A percentile compares a stretch with the other conserved stretches of the same genome.
These are phyloP conservation scores for Gynandropsis gynandra DNA, from an alignment of 345 rosid species.

Conservation along the genomic window DNA sequence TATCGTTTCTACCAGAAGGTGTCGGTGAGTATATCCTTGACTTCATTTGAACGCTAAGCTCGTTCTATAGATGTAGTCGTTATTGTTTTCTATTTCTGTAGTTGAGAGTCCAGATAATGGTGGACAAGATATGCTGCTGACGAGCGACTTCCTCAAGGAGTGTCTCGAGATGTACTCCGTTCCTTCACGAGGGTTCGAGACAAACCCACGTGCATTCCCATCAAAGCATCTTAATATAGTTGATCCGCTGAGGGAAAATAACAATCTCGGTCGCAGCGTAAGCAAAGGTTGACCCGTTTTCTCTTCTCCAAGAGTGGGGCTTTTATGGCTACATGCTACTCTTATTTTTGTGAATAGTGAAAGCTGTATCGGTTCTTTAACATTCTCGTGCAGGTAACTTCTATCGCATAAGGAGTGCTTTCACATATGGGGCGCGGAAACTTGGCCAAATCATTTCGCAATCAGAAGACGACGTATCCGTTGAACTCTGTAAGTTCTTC, in stretches of 20 bases:
- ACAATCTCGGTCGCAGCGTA: slow-evolving; percentile 95
- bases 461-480: slow-evolving; percentile 42
- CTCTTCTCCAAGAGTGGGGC: slow-evolving; percentile 4
- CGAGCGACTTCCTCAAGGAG: slow-evolving; percentile 54
- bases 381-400: slow-evolving; percentile 51
- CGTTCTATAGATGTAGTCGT: slow-evolving; percentile 11
- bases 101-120: slow-evolving; percentile 51
- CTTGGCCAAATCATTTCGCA: slow-evolving; percentile 57
- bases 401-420: slow-evolving; percentile 80
- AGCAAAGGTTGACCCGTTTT: slow-evolving; percentile 62
- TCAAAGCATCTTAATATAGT: slow-evolving; percentile 75
- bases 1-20: slow-evolving; percentile 58
- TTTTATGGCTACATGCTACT: not conserved
- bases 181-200: slow-evolving; percentile 55
- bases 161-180: slow-evolving; percentile 50
- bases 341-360: not conserved
- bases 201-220: slow-evolving; percentile 46
- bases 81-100: slow-evolving; percentile 23
- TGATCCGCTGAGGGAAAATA: slow-evolving; percentile 75
- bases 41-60: slow-evolving; percentile 2
- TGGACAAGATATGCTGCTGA: slow-evolving; percentile 52
- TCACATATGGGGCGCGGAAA: slow-evolving; percentile 80
- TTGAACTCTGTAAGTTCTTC: slow-evolving; percentile 63
- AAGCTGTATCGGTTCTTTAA: not conserved
- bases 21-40: slow-evolving; percentile 41